These are phyloP conservation scores for Hericium erinaceus DNA, from an alignment of 768 basidiomycete genomes.

Conservation along the genomic window DNA sequence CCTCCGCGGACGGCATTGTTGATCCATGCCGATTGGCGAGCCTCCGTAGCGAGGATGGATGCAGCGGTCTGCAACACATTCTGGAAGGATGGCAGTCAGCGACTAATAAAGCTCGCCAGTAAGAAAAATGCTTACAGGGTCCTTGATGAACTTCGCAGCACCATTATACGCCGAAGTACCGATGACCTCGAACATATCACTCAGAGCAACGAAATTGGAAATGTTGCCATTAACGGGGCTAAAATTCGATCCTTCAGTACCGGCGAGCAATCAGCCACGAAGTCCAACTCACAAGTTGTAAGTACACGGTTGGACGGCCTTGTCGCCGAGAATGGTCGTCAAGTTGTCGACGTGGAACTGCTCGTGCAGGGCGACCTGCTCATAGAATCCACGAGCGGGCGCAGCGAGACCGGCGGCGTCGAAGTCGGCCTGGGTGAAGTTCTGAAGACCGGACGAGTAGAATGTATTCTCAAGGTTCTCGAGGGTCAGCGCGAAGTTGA, in stretches of 20 bases:
- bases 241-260: background rate
- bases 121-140: conserved; percentile 17
- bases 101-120: conserved; percentile 6
- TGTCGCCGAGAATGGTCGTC: conserved; percentile 32
- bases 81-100: background rate
- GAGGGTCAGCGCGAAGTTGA: conserved; percentile 40
- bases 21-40: conserved; percentile 57
- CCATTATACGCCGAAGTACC: conserved; percentile 52
- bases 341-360: conserved; percentile 45
- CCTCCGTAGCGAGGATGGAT: conserved; percentile 45
- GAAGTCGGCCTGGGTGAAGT: conserved; percentile 39
- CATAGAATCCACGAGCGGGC: conserved; percentile 40
- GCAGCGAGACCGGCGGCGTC: conserved; percentile 34
- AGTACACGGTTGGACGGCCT: conserved; percentile 43
- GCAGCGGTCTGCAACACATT: conserved; percentile 28
- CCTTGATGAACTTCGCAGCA: conserved; percentile 31
- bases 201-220: conserved; percentile 33
- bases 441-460: conserved; percentile 33
- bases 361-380: conserved; percentile 49
- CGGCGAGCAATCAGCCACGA: background rate
- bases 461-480: conserved; percentile 40
- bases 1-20: conserved; percentile 36
- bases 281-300: conserved; percentile 43
- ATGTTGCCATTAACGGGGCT: conserved; percentile 35
- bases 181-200: conserved; percentile 43